A percentile compares a stretch with the other conserved stretches of the same genome.
phyloP scores from a whole-genome alignment of 768 basidiomycete species.

The Trametes cingulata region DNA sequence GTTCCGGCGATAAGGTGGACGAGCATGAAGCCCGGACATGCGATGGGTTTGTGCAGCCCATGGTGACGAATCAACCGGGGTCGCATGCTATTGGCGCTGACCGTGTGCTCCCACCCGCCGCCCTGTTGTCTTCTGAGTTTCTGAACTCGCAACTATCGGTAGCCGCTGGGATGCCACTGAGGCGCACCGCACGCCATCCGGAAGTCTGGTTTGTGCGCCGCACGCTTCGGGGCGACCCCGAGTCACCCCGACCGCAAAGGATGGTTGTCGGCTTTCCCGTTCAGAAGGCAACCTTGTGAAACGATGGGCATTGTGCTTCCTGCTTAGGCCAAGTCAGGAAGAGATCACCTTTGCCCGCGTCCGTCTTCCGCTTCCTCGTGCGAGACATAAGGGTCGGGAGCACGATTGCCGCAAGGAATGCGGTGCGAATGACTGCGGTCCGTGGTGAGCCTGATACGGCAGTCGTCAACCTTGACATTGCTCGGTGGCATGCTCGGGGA shows the following conservation, averaged over 20 bases:
- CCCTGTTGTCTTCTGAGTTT: neutral
- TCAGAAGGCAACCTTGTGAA: neutral
- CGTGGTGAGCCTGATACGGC: neutral
- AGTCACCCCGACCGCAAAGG: neutral
- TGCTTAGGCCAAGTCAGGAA: neutral
- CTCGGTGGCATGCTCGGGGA: too few species aligned
- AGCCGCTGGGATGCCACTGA: neutral
- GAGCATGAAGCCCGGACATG: neutral
- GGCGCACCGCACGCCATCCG: neutral
- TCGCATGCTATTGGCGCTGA: slow-evolving; percentile 10
- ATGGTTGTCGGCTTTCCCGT: neutral
- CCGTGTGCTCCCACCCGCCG: neutral
- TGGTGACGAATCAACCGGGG: slow-evolving; percentile 9
- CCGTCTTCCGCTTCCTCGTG: slow-evolving; percentile 2
- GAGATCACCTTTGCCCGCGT: neutral
- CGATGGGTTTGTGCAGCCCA: neutral
- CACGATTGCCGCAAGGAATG: neutral
- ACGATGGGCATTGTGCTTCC: neutral
- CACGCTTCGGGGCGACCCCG: neutral
- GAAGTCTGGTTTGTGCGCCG: neutral
- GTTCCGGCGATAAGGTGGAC: slow-evolving; percentile 20
- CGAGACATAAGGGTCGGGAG: neutral
- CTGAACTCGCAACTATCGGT: neutral
- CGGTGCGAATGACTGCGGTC: slow-evolving; percentile 1
- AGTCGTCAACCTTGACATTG: neutral